Evolutionary conservation across 106 monocot genomes (phyloP), one percentile per base, ranked within the genome.

Genomic region (Platanthera guangdongensis): DNA sequence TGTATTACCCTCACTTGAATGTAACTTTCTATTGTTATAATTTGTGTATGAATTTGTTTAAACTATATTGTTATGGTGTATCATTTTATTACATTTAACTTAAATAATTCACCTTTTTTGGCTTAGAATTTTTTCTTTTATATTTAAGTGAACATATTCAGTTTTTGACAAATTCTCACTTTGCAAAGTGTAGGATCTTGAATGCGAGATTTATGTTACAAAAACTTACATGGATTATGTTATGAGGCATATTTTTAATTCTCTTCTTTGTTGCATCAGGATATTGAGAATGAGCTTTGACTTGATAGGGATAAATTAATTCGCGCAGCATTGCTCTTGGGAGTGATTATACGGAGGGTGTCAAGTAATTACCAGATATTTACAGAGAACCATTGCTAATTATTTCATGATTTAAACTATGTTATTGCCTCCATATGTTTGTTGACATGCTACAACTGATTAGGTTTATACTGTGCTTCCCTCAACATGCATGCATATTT

Each of bases 291-390:
- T 54, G 97, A 99, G 78, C 97, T 99, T 86, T 92, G 97, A 47
- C 78, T 99, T 72, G 85, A 79, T 15, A 86, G 97, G 80, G 94
- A 92, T 28, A 86, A 81, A 74, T 79, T 99, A 76, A 92, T 99
- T 57, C 87, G 86, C 22, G 92, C 94, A 94, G 97, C 97, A 46
- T 77, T 99, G 84, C 97, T 83, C 86, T 99, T 46, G 97, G 97
- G 45, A 99, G 97, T 85, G 97, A 99, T 79, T 99, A 99, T 72
- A 99, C 97, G 60, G 94, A 94, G 79, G 97, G 97, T 78, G 82
- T 99, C 80, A 99, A 94, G 97, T 99, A 72, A 70, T 47, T 70
- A 28, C 65, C 30, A 30, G 18, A 65, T 32, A 16, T 32, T 65
- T 65, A 65, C 9, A 9, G 65, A 12, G 65, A 65, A 28, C 65